phyloP scores from a whole-genome alignment of 441 rosid species.

The Erysimum pusillum region DNA sequence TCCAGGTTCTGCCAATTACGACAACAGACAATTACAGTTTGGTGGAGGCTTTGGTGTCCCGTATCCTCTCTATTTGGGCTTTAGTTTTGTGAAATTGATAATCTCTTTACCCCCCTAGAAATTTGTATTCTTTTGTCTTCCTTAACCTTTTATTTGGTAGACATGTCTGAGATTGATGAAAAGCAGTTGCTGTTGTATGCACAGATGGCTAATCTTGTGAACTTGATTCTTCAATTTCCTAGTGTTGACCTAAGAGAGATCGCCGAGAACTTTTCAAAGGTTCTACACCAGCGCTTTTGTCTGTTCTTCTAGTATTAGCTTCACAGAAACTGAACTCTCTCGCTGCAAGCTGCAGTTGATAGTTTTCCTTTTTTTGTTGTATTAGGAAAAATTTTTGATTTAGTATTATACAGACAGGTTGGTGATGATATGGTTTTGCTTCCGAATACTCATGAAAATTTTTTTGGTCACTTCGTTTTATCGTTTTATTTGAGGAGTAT shows the following conservation, averaged over 20 bases:
- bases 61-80: constrained; percentile 66
- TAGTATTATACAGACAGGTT: constrained; percentile 2
- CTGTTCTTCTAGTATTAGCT: constrained; percentile 11
- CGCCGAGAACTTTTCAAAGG: constrained; percentile 90
- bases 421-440: constrained; percentile 6
- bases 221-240: constrained; percentile 77
- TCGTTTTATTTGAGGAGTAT: constrained; percentile 1
- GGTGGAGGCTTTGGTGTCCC: constrained; percentile 86
- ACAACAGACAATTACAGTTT: constrained; percentile 67
- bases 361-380: neutral
- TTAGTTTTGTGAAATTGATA: constrained; percentile 30
- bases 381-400: neutral
- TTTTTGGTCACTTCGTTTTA: too few species aligned
- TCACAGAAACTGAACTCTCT: constrained; percentile 18
- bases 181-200: constrained; percentile 90
- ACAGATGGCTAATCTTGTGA: constrained; percentile 94
- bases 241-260: constrained; percentile 73
- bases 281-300: constrained; percentile 34
- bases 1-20: constrained; percentile 67
- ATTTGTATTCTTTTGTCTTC: constrained; percentile 35
- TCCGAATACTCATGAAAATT: constrained; percentile 7
- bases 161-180: constrained; percentile 81
- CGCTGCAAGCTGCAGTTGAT: constrained; percentile 10
- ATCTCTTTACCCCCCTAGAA: neutral
- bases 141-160: constrained; percentile 57